Percentiles rank a stretch among this genome's conserved stretches.
Evolutionary conservation across 2,329 filamentous ascomycete species (phyloP).

Genomic region (Sclerotinia glacialis): DNA sequence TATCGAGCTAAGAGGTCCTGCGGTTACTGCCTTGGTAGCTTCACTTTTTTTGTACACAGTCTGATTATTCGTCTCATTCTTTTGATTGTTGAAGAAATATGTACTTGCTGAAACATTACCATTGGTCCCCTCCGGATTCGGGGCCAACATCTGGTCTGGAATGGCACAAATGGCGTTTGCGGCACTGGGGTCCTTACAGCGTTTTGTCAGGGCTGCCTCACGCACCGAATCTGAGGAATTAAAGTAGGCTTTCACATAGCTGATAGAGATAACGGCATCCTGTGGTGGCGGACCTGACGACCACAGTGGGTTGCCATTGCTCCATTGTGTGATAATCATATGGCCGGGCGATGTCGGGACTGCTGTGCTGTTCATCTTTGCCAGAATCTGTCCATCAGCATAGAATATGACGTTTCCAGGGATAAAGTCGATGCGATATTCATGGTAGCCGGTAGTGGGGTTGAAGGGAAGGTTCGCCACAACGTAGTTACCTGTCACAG

Average conservation of each 20-base stretch:
- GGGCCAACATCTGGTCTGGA: constrained; percentile 46
- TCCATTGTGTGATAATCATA: constrained; percentile 73
- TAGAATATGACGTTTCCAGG: constrained; percentile 64
- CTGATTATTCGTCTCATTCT: constrained; percentile 50
- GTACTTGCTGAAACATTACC: constrained; percentile 38
- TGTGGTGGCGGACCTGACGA: constrained; percentile 63
- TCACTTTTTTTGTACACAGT: constrained; percentile 41
- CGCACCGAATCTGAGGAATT: constrained; percentile 56
- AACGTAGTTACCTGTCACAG: constrained; percentile 56
- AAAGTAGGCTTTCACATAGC: constrained; percentile 76
- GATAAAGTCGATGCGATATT: constrained; percentile 77
- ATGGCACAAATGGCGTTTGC: constrained; percentile 49
- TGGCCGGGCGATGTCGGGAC: constrained; percentile 62
- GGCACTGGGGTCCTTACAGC: constrained; percentile 45
- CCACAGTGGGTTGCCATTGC: constrained; percentile 71
- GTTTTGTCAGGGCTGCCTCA: constrained; percentile 42
- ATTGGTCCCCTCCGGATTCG: constrained; percentile 32
- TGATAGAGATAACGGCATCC: constrained; percentile 62
- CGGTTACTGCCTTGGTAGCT: not conserved
- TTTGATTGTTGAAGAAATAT: constrained; percentile 51
- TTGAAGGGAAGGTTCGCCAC: constrained; percentile 62
- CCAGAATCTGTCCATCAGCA: constrained; percentile 59
- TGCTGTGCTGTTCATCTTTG: constrained; percentile 53
- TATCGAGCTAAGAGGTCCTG: not conserved
- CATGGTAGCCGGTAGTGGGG: constrained; percentile 64